Evolutionary conservation across 139 green algal genomes (phyloP).

Genomic region (Micractinium conductrix): DNA sequence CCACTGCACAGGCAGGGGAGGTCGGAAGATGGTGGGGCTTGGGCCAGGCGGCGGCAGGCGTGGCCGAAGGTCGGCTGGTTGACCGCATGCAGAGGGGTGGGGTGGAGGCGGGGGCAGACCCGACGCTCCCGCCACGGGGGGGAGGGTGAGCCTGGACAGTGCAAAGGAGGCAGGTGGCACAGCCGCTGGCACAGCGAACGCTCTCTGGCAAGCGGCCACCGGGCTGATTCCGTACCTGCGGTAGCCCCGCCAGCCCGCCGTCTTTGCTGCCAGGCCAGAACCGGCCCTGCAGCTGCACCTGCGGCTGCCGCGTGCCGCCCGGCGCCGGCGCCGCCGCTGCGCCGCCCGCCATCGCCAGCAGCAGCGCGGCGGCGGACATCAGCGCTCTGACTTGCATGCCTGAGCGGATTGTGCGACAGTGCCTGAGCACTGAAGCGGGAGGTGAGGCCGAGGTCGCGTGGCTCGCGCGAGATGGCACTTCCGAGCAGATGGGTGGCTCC

Average conservation of each 20-base stretch:
- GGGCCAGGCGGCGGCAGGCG: too few relatives aligned
- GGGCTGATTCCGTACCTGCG: neutral
- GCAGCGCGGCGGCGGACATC: neutral
- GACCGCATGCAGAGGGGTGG: too few relatives aligned
- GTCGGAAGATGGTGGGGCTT: too few relatives aligned
- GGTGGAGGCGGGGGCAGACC: neutral
- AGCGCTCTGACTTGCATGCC: neutral
- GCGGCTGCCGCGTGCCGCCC: neutral
- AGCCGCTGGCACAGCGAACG: neutral
- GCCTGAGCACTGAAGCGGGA: neutral
- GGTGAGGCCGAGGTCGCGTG: neutral
- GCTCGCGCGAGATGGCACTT: neutral
- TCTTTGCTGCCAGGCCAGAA: neutral
- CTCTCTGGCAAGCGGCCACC: neutral
- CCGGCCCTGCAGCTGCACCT: neutral
- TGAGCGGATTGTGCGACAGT: neutral
- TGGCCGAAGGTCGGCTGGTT: too few relatives aligned
- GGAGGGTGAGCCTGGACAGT: neutral
- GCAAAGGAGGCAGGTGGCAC: neutral
- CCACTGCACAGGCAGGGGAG: neutral
- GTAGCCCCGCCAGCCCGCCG: neutral
- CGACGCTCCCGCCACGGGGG: neutral
- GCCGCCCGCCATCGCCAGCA: neutral
- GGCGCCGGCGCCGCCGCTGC: neutral
- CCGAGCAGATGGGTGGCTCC: too few relatives aligned